A percentile compares a stretch with the other conserved stretches of the same genome.
Conservation (phyloP, 352 stramenopile genomes). For the Pythium dissotocum region DNA sequence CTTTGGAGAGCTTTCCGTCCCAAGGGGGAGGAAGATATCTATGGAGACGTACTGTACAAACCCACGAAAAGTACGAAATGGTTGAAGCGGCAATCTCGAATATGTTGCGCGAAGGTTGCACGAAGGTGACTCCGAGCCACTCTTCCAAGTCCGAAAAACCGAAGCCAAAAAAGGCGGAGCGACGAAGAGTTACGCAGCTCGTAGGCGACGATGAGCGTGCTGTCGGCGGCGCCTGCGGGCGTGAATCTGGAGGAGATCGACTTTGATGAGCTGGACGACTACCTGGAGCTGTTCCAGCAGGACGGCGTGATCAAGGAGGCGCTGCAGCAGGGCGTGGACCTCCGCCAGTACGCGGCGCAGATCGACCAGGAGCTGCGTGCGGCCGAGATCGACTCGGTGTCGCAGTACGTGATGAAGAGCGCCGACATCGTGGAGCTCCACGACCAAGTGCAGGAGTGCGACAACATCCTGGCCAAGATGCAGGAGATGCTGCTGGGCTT, state of each 20-base stretch:
- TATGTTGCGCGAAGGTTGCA: conserved; percentile 23
- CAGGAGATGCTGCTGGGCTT: conserved; percentile 98
- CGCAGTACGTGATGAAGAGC: conserved; percentile 87
- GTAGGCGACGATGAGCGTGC: background rate
- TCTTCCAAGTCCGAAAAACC: background rate
- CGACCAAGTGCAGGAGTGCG: conserved; percentile 95
- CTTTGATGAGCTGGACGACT: conserved; percentile 93
- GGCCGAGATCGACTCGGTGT: conserved; percentile 82
- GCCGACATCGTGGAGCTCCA: conserved; percentile 91
- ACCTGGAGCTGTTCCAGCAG: conserved; percentile 94
- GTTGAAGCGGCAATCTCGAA: conserved; percentile 20
- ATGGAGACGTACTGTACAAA: conserved; percentile 1
- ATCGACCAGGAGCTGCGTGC: conserved; percentile 88
- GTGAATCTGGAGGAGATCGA: conserved; percentile 90
- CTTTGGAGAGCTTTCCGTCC: conserved; percentile 8
- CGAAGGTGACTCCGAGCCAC: conserved; percentile 1
- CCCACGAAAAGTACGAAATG: conserved; percentile 29
- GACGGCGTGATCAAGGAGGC: conserved; percentile 93
- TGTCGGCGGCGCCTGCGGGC: conserved; percentile 13
- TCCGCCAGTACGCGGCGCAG: conserved; percentile 89
- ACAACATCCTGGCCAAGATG: conserved; percentile 96
- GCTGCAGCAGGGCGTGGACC: conserved; percentile 88
- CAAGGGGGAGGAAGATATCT: conserved; percentile 28
- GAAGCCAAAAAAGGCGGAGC: background rate
- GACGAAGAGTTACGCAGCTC: background rate